A percentile compares a stretch with the other conserved stretches of the same genome.
These are phyloP conservation scores for Fraxinus americana DNA, from an alignment of 257 asterid species.

Conservation along the genomic window DNA sequence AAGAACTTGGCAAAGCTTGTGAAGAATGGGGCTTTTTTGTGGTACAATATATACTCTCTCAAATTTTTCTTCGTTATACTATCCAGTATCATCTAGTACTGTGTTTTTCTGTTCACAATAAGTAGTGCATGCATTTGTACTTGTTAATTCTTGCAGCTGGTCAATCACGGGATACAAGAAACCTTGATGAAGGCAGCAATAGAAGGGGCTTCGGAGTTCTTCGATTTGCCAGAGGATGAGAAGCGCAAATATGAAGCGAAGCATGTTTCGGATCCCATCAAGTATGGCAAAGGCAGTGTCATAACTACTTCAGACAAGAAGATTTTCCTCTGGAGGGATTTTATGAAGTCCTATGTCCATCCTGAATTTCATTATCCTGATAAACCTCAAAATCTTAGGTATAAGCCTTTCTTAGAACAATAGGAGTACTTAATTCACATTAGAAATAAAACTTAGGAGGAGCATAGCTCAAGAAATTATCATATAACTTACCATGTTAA, in stretches of 20 bases:
- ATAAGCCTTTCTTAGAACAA: too few species aligned
- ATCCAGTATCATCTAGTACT: neutral
- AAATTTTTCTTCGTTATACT: neutral
- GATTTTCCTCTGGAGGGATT: too few species aligned
- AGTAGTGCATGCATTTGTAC: neutral
- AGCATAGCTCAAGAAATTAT: too few species aligned
- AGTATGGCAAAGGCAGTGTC: too few species aligned
- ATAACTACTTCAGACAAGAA: too few species aligned
- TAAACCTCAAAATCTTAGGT: too few species aligned
- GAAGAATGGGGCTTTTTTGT: constrained; percentile 59
- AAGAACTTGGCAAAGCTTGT: constrained; percentile 38
- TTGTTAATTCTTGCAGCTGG: constrained; percentile 32
- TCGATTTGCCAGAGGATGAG: constrained; percentile 35
- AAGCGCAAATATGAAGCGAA: constrained; percentile 33
- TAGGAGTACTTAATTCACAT: too few species aligned
- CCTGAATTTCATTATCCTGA: too few species aligned
- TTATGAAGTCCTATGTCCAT: too few species aligned
- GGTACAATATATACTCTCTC: constrained; percentile 25
- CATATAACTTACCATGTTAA: too few species aligned
- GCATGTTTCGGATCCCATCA: too few species aligned
- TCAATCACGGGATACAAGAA: constrained; percentile 51
- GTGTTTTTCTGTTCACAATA: neutral
- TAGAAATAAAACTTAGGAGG: too few species aligned
- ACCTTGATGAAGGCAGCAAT: constrained; percentile 25
- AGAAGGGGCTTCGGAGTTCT: constrained; percentile 29